Conservation (phyloP, 176 grass and related monocot species). For the Eremochloa ophiuroides region DNA sequence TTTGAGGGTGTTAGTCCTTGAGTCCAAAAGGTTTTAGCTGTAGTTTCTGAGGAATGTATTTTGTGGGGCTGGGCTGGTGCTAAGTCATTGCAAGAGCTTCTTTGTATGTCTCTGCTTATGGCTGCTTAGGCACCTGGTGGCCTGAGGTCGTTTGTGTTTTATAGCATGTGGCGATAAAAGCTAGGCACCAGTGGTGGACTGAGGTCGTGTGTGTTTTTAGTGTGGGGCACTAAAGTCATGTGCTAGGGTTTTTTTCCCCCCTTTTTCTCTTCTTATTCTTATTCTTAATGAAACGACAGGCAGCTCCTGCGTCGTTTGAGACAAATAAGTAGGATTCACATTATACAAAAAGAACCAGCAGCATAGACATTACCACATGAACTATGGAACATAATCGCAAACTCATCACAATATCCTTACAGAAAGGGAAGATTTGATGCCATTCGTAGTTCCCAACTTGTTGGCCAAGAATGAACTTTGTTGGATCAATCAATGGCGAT, state of each 20-base stretch:
- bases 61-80: too few relatives aligned
- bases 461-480: constrained; percentile 52
- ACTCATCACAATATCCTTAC: constrained; percentile 41
- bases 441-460: constrained; percentile 52
- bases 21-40: too few relatives aligned
- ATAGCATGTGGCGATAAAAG: too few relatives aligned
- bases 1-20: too few relatives aligned
- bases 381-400: background rate
- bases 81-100: too few relatives aligned
- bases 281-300: too few relatives aligned
- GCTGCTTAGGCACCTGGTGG: too few relatives aligned
- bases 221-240: background rate
- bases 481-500: constrained; percentile 72
- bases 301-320: too few relatives aligned
- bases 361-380: background rate
- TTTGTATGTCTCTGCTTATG: background rate
- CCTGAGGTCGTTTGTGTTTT: background rate
- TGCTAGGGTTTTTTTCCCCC: background rate
- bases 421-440: constrained; percentile 70
- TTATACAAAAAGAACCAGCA: background rate
- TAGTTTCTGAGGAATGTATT: too few relatives aligned
- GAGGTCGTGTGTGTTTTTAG: background rate
- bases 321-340: background rate
- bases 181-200: too few relatives aligned
- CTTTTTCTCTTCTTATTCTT: too few relatives aligned